These are phyloP conservation scores for Firmiana major DNA, from an alignment of 345 rosid species.

Conservation along the genomic window DNA sequence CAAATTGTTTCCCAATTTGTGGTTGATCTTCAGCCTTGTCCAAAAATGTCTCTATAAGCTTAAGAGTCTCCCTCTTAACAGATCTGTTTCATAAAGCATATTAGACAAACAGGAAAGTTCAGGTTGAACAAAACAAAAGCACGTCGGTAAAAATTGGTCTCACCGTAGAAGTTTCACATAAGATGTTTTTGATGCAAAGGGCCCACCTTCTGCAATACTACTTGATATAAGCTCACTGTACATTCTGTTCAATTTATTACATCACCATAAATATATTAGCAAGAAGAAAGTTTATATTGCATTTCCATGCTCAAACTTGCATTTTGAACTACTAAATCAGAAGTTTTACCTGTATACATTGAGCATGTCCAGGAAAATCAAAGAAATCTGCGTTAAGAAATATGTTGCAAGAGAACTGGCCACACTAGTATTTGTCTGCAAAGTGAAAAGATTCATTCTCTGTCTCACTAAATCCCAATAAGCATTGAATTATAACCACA, in stretches of 20 bases:
- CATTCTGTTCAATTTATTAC: conserved; percentile 62
- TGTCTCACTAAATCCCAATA: not conserved
- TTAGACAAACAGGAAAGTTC: not conserved
- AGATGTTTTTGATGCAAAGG: conserved; percentile 82
- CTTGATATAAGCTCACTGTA: conserved; percentile 98
- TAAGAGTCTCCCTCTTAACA: conserved; percentile 95
- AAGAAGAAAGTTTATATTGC: not conserved
- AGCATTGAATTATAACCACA: conserved; percentile 2
- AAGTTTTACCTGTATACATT: conserved; percentile 80
- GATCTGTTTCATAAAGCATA: conserved; percentile 50
- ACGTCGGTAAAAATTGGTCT: conserved; percentile 19
- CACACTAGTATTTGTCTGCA: conserved; percentile 98
- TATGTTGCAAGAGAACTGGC: conserved; percentile 89
- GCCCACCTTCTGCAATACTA: conserved; percentile 92
- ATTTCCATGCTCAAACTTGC: not conserved
- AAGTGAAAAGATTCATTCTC: not conserved
- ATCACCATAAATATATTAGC: conserved; percentile 1
- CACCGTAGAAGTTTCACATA: conserved; percentile 91
- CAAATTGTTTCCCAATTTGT: conserved; percentile 96
- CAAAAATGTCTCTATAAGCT: conserved; percentile 95
- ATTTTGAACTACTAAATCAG: not conserved
- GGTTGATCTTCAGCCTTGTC: conserved; percentile 99
- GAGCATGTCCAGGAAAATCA: conserved; percentile 92
- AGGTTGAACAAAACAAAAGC: not conserved
- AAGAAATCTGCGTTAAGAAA: conserved; percentile 80